Percentiles rank a stretch among this genome's conserved stretches.
These are phyloP conservation scores for Termitomyces sp. DNA, from an alignment of 768 basidiomycete species.

Conservation along the genomic window DNA sequence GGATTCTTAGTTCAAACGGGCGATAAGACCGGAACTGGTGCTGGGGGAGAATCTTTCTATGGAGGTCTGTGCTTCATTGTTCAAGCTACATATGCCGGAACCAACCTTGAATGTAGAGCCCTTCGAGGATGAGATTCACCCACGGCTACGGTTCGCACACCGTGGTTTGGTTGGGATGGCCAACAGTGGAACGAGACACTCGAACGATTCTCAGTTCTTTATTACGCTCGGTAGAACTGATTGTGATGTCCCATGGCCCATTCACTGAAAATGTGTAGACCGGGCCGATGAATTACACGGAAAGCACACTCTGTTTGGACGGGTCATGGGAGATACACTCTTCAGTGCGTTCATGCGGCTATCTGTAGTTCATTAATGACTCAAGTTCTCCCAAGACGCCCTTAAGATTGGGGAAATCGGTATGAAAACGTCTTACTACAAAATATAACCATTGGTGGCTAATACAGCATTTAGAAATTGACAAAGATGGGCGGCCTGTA, in stretches of 20 bases:
- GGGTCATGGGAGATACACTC: conserved; percentile 80
- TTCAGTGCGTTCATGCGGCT: conserved; percentile 56
- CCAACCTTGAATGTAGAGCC: conserved; percentile 47
- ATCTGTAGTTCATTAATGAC: not conserved
- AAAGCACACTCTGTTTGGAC: conserved; percentile 94
- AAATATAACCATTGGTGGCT: not conserved
- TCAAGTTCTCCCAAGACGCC: conserved; percentile 50
- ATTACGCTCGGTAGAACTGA: conserved; percentile 72
- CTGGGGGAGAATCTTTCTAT: conserved; percentile 91
- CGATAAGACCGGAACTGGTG: conserved; percentile 87
- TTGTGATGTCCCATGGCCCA: not conserved
- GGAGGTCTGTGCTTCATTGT: conserved; percentile 48
- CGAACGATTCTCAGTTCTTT: conserved; percentile 94
- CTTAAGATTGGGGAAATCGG: conserved; percentile 89
- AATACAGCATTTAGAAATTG: conserved; percentile 48
- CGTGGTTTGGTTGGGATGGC: conserved; percentile 95
- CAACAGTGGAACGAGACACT: conserved; percentile 78
- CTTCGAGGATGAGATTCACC: conserved; percentile 93
- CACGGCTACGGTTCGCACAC: conserved; percentile 82
- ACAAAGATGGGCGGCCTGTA: conserved; percentile 66
- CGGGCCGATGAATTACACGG: conserved; percentile 90
- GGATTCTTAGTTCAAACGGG: conserved; percentile 94
- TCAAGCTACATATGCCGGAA: not conserved
- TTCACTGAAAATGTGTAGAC: conserved; percentile 37
- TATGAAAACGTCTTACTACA: conserved; percentile 28